phyloP scores from a whole-genome alignment of 345 rosid species.

The Barbarea vulgaris region DNA sequence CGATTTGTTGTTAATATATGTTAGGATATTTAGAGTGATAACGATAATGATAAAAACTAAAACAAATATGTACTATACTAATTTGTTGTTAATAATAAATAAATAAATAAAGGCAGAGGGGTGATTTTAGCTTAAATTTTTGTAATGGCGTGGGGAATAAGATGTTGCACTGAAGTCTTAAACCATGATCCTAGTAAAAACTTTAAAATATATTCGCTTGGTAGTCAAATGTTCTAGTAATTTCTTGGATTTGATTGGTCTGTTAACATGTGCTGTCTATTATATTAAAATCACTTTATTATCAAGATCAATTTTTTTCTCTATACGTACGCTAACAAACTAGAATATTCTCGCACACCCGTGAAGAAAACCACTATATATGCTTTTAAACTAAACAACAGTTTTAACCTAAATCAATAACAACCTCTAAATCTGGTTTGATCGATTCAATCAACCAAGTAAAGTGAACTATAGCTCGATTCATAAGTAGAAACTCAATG shows the following conservation, averaged over 20 bases:
- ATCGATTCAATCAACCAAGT: not conserved
- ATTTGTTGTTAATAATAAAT: too few relatives aligned
- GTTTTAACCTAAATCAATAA: conserved; percentile 2
- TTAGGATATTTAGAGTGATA: too few relatives aligned
- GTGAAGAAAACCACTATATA: not conserved
- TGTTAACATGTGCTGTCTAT: not conserved
- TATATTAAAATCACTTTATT: not conserved
- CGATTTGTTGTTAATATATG: not conserved
- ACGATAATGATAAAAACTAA: too few relatives aligned
- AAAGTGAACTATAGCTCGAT: conserved; percentile 8
- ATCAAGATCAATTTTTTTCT: too few relatives aligned
- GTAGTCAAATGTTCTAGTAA: not conserved
- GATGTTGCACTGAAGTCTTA: not conserved
- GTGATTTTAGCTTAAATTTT: too few relatives aligned
- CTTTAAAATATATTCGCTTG: not conserved
- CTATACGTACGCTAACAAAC: not conserved
- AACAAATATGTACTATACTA: too few relatives aligned
- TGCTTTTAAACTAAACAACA: not conserved
- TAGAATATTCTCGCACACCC: not conserved
- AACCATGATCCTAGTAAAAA: not conserved
- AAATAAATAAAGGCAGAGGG: too few relatives aligned
- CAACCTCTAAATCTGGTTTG: not conserved
- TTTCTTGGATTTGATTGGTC: not conserved
- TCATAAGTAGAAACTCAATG: not conserved
- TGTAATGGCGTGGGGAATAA: not conserved